Conservation (phyloP, 108 stramenopile genomes). For the Fragilaria crotonensis region DNA sequence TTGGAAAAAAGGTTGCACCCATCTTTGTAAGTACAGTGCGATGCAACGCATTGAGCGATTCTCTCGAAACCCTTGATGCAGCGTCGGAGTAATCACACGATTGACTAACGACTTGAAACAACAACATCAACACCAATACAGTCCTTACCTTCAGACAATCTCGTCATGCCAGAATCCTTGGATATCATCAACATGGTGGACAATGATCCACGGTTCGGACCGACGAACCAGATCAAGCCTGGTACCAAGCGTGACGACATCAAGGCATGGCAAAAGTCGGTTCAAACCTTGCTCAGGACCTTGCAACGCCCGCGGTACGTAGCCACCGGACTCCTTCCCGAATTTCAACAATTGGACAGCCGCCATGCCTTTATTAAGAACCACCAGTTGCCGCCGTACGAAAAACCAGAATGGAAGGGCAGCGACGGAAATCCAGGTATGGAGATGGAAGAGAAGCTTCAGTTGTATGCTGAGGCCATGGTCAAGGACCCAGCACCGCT, state of each 20-base stretch:
- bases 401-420: slow-evolving; percentile 83
- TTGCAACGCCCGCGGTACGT: slow-evolving; percentile 94
- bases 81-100: background rate
- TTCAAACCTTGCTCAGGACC: slow-evolving; percentile 66
- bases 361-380: slow-evolving; percentile 86
- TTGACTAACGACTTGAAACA: background rate
- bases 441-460: slow-evolving; percentile 64
- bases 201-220: slow-evolving; percentile 83
- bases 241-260: slow-evolving; percentile 81
- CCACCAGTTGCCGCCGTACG: slow-evolving; percentile 85
- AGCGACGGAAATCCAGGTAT: slow-evolving; percentile 46
- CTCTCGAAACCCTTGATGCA: background rate
- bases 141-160: slow-evolving; percentile 60
- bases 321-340: slow-evolving; percentile 83
- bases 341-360: slow-evolving; percentile 88
- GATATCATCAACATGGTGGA: slow-evolving; percentile 89
- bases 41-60: background rate
- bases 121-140: too few relatives aligned
- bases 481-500: slow-evolving; percentile 63
- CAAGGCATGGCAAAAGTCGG: slow-evolving; percentile 87
- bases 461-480: slow-evolving; percentile 81
- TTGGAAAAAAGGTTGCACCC: slow-evolving; percentile 96
- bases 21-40: slow-evolving; percentile 70
- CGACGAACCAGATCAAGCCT: slow-evolving; percentile 54
- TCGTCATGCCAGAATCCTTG: slow-evolving; percentile 90